Evolutionary conservation across 345 rosid species (phyloP).

Genomic region (Dipteronia dyeriana): DNA sequence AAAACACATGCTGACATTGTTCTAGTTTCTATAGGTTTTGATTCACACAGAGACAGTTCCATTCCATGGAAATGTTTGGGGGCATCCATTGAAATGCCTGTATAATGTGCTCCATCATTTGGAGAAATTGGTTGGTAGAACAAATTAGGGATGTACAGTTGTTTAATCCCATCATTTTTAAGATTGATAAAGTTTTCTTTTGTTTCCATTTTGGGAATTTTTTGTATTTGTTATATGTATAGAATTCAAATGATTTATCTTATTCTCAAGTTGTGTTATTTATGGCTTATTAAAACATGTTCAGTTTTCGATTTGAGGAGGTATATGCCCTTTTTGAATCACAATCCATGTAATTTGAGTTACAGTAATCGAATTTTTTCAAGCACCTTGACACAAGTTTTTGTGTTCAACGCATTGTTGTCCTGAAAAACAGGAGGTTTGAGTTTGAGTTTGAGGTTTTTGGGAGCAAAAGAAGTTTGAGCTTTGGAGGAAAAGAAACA

Average conservation of each 20-base stretch:
- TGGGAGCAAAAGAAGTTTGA: too few relatives aligned
- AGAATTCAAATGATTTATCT: background rate
- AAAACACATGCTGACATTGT: constrained; percentile 9
- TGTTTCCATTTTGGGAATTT: background rate
- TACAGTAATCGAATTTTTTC: too few relatives aligned
- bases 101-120: constrained; percentile 9
- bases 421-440: too few relatives aligned
- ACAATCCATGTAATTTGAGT: too few relatives aligned
- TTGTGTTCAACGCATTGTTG: too few relatives aligned
- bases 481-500: too few relatives aligned
- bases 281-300: too few relatives aligned
- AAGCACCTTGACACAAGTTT: too few relatives aligned
- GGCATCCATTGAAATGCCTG: constrained; percentile 12
- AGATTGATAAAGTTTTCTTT: background rate
- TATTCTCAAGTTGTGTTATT: background rate
- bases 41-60: background rate
- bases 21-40: constrained; percentile 8
- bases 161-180: background rate
- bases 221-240: too few relatives aligned
- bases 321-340: too few relatives aligned
- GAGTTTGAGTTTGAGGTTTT: too few relatives aligned
- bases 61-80: constrained; percentile 13
- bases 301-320: too few relatives aligned
- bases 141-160: constrained; percentile 30
- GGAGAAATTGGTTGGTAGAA: constrained; percentile 4